A percentile compares a stretch with the other conserved stretches of the same genome.
Conservation (phyloP, 768 basidiomycete species). For the Leccinum variicolor region DNA sequence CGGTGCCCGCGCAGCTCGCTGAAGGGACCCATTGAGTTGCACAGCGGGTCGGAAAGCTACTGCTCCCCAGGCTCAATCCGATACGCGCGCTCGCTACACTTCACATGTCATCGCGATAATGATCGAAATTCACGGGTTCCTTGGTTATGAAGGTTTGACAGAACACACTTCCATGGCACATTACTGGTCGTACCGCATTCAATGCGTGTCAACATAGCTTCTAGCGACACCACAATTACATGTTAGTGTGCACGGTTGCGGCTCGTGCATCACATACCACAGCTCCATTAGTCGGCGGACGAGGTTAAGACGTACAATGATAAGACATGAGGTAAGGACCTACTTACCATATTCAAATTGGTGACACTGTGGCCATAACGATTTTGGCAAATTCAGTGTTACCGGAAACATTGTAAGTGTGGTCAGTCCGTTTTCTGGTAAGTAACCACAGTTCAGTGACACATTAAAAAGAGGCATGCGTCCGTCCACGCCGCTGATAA, state of each 20-base stretch:
- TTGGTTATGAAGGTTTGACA: neutral
- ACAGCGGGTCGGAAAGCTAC: too few species aligned
- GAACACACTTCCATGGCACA: neutral
- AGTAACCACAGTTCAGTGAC: neutral
- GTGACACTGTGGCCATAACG: neutral
- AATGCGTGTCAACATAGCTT: neutral
- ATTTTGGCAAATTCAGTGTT: neutral
- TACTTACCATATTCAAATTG: neutral
- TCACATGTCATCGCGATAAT: neutral
- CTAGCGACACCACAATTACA: neutral
- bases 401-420: neutral
- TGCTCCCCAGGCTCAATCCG: neutral
- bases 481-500: constrained; percentile 18
- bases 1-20: neutral
- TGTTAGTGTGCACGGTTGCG: neutral
- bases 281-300: neutral
- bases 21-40: too few species aligned
- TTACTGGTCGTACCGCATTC: neutral
- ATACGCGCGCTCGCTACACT: neutral
- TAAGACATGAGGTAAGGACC: neutral
- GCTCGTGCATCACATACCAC: neutral
- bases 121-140: neutral
- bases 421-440: neutral
- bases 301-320: neutral
- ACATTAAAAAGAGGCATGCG: constrained; percentile 11